A percentile compares a stretch with the other conserved stretches of the same genome.
Conservation (phyloP, 805 yeast species). For the Lachancea nothofagi region DNA sequence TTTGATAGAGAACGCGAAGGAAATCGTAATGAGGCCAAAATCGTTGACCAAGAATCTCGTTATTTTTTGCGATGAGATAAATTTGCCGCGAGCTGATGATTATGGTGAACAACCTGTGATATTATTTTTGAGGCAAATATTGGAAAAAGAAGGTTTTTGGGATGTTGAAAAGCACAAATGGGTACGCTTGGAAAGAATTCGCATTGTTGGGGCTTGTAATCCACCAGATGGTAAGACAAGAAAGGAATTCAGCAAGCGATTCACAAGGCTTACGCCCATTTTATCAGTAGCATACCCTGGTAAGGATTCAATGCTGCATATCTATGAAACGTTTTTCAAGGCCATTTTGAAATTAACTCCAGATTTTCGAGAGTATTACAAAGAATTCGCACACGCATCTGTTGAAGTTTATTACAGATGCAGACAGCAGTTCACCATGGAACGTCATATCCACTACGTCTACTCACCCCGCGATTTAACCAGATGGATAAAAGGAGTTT, state of each 20-base stretch:
- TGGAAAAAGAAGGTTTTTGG: constrained; percentile 79
- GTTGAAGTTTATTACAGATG: constrained; percentile 51
- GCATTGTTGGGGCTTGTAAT: constrained; percentile 93
- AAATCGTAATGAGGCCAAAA: constrained; percentile 52
- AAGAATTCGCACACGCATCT: constrained; percentile 57
- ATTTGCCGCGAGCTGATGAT: constrained; percentile 65
- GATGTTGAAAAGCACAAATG: constrained; percentile 51
- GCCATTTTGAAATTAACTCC: constrained; percentile 61
- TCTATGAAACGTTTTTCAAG: constrained; percentile 53
- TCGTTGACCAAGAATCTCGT: constrained; percentile 65
- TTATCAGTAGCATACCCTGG: constrained; percentile 80
- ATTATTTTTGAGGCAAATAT: constrained; percentile 65
- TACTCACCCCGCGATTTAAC: constrained; percentile 90
- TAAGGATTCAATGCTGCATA: constrained; percentile 50
- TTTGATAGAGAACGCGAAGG: constrained; percentile 48
- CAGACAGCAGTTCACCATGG: constrained; percentile 35
- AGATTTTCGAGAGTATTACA: constrained; percentile 47
- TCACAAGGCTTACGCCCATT: constrained; percentile 60
- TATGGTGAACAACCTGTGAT: constrained; percentile 72
- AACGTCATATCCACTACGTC: constrained; percentile 52
- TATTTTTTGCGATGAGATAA: constrained; percentile 87
- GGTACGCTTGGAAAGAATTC: constrained; percentile 60
- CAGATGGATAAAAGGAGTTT: constrained; percentile 77
- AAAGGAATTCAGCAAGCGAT: constrained; percentile 47
- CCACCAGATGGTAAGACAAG: constrained; percentile 83